These are phyloP conservation scores for Malassezia brasiliensis DNA, from an alignment of 1,284 basidiomycete genomes.

Conservation along the genomic window DNA sequence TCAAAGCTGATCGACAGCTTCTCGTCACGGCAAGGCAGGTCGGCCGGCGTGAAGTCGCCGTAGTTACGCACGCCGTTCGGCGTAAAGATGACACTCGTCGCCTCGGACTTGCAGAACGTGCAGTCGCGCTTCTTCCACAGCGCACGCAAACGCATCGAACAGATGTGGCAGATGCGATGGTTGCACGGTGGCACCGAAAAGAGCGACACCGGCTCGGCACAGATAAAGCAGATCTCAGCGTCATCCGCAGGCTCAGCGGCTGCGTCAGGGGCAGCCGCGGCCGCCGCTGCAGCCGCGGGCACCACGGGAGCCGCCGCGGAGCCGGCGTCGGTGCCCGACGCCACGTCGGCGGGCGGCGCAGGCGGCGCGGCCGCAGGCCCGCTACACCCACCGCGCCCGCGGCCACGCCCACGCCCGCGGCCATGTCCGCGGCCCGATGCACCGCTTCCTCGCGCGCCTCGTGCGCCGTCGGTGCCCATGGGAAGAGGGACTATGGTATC, in stretches of 20 bases:
- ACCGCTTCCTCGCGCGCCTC: neutral
- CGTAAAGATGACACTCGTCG: constrained; percentile 73
- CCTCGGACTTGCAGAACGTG: constrained; percentile 90
- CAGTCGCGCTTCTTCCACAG: constrained; percentile 79
- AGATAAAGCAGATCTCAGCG: constrained; percentile 73
- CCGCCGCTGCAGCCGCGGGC: neutral
- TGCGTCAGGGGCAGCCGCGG: too few species aligned
- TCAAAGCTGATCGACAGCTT: constrained; percentile 72
- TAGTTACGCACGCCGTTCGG: constrained; percentile 52
- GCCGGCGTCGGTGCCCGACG: too few species aligned
- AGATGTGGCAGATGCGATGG: constrained; percentile 85
- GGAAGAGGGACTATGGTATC: neutral
- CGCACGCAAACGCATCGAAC: constrained; percentile 76
- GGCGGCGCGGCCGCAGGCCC: neutral
- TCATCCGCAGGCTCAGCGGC: constrained; percentile 10
- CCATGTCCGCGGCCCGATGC: neutral
- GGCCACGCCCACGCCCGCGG: constrained; percentile 7
- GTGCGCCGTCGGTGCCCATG: neutral
- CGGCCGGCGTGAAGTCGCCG: constrained; percentile 26
- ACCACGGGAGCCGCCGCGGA: neutral
- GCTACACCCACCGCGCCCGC: neutral
- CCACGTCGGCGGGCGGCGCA: too few species aligned
- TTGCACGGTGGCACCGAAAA: constrained; percentile 81
- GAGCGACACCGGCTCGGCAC: constrained; percentile 85
- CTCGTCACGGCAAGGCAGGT: constrained; percentile 34